phyloP scores from a whole-genome alignment of 805 yeast genomes.

The Candida arabinofermentans region DNA sequence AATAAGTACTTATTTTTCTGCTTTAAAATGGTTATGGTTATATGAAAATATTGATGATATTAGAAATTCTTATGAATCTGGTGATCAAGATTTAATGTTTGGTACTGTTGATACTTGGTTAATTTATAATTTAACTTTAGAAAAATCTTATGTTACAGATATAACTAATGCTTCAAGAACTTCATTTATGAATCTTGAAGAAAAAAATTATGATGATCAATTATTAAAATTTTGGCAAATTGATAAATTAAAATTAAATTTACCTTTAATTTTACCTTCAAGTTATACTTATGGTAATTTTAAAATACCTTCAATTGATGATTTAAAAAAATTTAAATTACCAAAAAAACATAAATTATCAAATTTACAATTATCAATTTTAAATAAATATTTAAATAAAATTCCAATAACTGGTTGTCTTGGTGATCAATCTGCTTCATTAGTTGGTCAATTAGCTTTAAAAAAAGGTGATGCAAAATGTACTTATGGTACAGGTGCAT shows the following conservation, averaged over 20 bases:
- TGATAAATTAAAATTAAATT: slow-evolving; percentile 56
- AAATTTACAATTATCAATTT: background rate
- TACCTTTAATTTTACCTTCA: slow-evolving; percentile 78
- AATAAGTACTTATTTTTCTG: slow-evolving; percentile 86
- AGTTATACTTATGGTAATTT: slow-evolving; percentile 77
- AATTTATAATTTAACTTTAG: slow-evolving; percentile 74
- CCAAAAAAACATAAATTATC: background rate
- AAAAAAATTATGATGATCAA: slow-evolving; percentile 69
- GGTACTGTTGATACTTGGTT: slow-evolving; percentile 96
- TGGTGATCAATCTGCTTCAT: slow-evolving; percentile 92
- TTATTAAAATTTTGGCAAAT: slow-evolving; percentile 77
- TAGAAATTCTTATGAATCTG: slow-evolving; percentile 63
- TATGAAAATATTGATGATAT: slow-evolving; percentile 72
- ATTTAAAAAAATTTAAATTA: slow-evolving; percentile 28
- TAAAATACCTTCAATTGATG: slow-evolving; percentile 58
- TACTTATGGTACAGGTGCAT: slow-evolving; percentile 96
- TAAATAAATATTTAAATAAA: slow-evolving; percentile 40
- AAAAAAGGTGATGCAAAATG: slow-evolving; percentile 84
- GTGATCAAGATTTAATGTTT: slow-evolving; percentile 72
- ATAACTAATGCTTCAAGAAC: slow-evolving; percentile 91
- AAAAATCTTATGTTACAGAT: slow-evolving; percentile 72
- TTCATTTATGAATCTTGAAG: slow-evolving; percentile 78
- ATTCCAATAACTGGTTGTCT: slow-evolving; percentile 85
- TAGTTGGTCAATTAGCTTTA: slow-evolving; percentile 89
- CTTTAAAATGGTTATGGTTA: slow-evolving; percentile 86